Conservation (phyloP, 75 land plant genomes). For the Ceratopteris richardii region DNA sequence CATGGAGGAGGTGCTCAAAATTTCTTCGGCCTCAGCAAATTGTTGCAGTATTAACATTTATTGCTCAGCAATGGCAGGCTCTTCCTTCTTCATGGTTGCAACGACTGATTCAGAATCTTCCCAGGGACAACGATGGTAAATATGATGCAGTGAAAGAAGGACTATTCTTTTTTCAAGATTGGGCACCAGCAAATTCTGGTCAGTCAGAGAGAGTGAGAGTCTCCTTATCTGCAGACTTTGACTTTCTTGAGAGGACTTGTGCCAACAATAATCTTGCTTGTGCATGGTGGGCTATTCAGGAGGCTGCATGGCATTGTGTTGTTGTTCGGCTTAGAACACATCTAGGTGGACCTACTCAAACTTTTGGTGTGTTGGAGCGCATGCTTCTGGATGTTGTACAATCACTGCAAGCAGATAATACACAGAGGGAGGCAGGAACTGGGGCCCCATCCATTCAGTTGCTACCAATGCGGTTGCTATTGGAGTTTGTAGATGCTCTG, state of each 20-base stretch:
- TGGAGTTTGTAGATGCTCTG: constrained; percentile 91
- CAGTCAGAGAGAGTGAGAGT: constrained; percentile 8
- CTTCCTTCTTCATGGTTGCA: constrained; percentile 78
- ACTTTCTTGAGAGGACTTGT: constrained; percentile 44
- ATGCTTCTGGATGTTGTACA: constrained; percentile 92
- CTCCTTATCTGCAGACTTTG: constrained; percentile 25
- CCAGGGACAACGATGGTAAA: constrained; percentile 20
- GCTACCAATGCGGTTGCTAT: constrained; percentile 81
- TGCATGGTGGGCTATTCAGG: constrained; percentile 89
- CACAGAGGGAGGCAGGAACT: constrained; percentile 48
- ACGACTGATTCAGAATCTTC: constrained; percentile 60
- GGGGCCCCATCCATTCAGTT: constrained; percentile 41
- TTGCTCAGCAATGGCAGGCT: constrained; percentile 85
- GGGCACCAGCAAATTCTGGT: constrained; percentile 2
- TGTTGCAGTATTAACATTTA: constrained; percentile 67
- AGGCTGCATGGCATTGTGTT: constrained; percentile 79
- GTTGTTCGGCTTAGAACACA: constrained; percentile 81
- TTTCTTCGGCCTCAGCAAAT: constrained; percentile 71
- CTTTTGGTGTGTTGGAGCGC: constrained; percentile 93
- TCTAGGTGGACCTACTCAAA: constrained; percentile 96
- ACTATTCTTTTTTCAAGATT: constrained; percentile 8
- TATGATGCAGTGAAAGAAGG: constrained; percentile 15
- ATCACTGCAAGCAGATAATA: constrained; percentile 47
- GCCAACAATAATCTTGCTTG: constrained; percentile 64
- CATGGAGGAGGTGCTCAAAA: constrained; percentile 39